phyloP scores from a whole-genome alignment of 2,329 filamentous ascomycete genomes.

The Fusarium gaditjirri region DNA sequence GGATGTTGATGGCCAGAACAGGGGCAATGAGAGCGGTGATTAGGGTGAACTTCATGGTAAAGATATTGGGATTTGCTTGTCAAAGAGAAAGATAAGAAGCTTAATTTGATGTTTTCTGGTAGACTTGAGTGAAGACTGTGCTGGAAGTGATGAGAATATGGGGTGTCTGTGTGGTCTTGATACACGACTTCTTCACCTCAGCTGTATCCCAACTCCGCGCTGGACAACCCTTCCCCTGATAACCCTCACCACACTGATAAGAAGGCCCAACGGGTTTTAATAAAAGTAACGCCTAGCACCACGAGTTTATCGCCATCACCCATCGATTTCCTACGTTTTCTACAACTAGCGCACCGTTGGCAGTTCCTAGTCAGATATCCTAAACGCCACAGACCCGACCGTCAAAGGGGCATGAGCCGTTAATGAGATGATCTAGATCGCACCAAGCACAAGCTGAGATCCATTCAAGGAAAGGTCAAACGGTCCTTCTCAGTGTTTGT shows the following conservation, averaged over 20 bases:
- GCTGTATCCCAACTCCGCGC: background rate
- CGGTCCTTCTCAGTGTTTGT: background rate
- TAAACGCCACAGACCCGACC: slow-evolving; percentile 29
- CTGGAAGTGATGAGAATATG: background rate
- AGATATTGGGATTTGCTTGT: background rate
- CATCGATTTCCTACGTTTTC: background rate
- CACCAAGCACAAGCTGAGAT: background rate
- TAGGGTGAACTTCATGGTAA: slow-evolving; percentile 36
- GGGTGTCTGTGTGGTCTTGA: slow-evolving; percentile 2
- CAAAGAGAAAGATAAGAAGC: background rate
- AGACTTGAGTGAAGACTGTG: background rate
- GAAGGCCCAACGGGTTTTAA: background rate
- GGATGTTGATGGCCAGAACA: slow-evolving; percentile 23
- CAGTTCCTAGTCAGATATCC: slow-evolving; percentile 10
- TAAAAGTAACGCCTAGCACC: background rate
- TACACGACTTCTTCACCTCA: background rate
- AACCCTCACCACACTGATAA: background rate
- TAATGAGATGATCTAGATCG: slow-evolving; percentile 13
- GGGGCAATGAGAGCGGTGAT: slow-evolving; percentile 27
- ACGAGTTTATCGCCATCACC: slow-evolving; percentile 17
- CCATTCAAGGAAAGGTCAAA: background rate
- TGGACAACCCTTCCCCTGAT: background rate
- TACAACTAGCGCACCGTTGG: slow-evolving; percentile 4
- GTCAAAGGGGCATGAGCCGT: slow-evolving; percentile 5
- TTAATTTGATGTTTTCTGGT: background rate